Base-by-base conservation (phyloP, 176 grass and related monocot species). In the Ananas comosus region DNA sequence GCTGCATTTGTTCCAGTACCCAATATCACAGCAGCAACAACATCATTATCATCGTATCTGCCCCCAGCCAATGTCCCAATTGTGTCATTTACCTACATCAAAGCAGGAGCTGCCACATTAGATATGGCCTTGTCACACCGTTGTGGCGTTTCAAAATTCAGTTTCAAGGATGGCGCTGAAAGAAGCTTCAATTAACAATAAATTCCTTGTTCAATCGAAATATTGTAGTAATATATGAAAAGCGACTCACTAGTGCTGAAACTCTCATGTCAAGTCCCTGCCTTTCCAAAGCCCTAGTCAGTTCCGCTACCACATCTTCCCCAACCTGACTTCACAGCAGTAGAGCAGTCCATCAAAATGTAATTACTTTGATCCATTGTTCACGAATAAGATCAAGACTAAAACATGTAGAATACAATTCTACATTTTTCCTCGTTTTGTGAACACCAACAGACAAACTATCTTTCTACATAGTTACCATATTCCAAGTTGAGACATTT, bases 1-100 rank as follows among this genome's bases (percentile, higher is more conserved):
- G 91, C 91, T 83, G 91, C 91, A 85, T 96, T 96, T 66, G 91
- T 91, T 71, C 91, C 91, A 64, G 91, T 96, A 63, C 91, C 91
- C 77, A 96, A 79, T 85, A 96, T 96, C 67, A 96, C 87, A 64
- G 91, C 80, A 69, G 87, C 80, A 54, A 70, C 80, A 29, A 91
- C 87, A 74, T 91, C 87, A 64, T 85, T 86, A 78, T 96, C 91
- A 29, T 70, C 76, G 64, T 88, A 91, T 70, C 85, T 84, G 27
- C 91, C 91, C 0, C 91, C 91, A 51, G 91, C 91, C 67, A 96
- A 81, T 68, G 91, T 96, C 53, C 91, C 85, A 48, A 96, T 88
- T 57, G 91, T 96, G 67, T 96, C 87, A 77, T 96, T 96, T 53
- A 96, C 91, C 91, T 91, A 74, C 48, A 11, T 8, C 47, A 86